phyloP scores from a whole-genome alignment of 306 rosid species.

The Rosa rugosa region DNA sequence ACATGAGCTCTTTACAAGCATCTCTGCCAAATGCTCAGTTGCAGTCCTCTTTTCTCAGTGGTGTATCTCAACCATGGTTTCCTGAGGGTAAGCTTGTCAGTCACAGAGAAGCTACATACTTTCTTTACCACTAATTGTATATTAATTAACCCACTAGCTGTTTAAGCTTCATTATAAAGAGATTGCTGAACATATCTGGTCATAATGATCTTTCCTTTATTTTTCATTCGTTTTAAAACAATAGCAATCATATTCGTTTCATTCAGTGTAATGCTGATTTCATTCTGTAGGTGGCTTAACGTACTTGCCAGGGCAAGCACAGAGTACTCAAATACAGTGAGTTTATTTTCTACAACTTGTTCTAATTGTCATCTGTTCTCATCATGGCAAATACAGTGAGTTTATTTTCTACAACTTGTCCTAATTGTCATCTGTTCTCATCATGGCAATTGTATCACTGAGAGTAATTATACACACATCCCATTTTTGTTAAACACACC shows the following conservation, averaged over 20 bases:
- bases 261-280: slow-evolving; percentile 26
- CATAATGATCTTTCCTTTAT: too few species aligned
- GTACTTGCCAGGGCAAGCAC: slow-evolving; percentile 58
- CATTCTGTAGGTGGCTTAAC: slow-evolving; percentile 62
- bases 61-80: slow-evolving; percentile 71
- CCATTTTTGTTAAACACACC: too few species aligned
- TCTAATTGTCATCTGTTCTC: not conserved
- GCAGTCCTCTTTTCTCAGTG: slow-evolving; percentile 54
- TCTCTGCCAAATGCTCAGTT: slow-evolving; percentile 65
- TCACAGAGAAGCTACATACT: not conserved
- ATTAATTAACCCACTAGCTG: not conserved
- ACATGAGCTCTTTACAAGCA: slow-evolving; percentile 68
- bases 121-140: not conserved
- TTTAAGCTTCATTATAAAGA: slow-evolving; percentile 17
- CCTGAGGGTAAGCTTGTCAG: slow-evolving; percentile 54
- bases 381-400: slow-evolving; percentile 48
- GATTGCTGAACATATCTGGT: not conserved
- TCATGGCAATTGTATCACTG: too few species aligned
- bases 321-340: slow-evolving; percentile 66
- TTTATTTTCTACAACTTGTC: slow-evolving; percentile 6
- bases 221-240: not conserved
- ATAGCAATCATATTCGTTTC: not conserved
- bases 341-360: slow-evolving; percentile 23
- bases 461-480: not conserved
- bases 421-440: not conserved